Evolutionary conservation across 805 yeast genomes (phyloP).

Genomic region (Saccharomycopsis sp.): DNA sequence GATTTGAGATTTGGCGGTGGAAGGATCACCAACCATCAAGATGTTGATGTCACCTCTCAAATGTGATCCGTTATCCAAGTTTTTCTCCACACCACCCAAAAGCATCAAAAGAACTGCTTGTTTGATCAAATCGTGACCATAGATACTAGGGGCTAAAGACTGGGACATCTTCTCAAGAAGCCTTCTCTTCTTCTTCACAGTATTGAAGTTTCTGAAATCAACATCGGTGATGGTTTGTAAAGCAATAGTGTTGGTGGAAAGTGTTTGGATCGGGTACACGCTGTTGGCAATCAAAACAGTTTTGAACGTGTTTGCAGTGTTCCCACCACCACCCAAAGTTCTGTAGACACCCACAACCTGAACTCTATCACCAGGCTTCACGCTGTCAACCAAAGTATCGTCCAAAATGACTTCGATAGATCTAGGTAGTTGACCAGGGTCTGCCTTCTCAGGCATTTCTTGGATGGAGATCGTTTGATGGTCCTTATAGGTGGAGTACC

Average conservation of each 20-base stretch:
- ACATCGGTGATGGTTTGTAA: slow-evolving; percentile 60
- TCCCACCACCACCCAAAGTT: slow-evolving; percentile 63
- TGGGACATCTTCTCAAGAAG: slow-evolving; percentile 73
- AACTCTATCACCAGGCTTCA: slow-evolving; percentile 94
- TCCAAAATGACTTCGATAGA: slow-evolving; percentile 87
- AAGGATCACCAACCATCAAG: slow-evolving; percentile 97
- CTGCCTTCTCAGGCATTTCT: slow-evolving; percentile 97
- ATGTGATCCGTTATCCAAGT: slow-evolving; percentile 89
- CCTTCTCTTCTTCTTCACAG: slow-evolving; percentile 57
- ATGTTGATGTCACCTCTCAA: slow-evolving; percentile 96
- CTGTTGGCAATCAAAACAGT: slow-evolving; percentile 86
- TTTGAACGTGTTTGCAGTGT: slow-evolving; percentile 56
- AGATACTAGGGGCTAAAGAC: slow-evolving; percentile 92
- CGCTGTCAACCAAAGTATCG: slow-evolving; percentile 85
- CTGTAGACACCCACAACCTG: slow-evolving; percentile 91
- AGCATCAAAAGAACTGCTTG: slow-evolving; percentile 85
- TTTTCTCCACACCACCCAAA: slow-evolving; percentile 90
- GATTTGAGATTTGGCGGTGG: slow-evolving; percentile 96
- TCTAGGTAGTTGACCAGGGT: slow-evolving; percentile 95
- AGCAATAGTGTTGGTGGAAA: slow-evolving; percentile 77
- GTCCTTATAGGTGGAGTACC: slow-evolving; percentile 84
- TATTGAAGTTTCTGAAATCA: slow-evolving; percentile 82
- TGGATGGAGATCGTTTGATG: slow-evolving; percentile 91
- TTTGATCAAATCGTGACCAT: slow-evolving; percentile 86
- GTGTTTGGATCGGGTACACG: slow-evolving; percentile 77